These are phyloP conservation scores for Thalassiosira sp. DNA, from an alignment of 352 stramenopile species.

Conservation along the genomic window DNA sequence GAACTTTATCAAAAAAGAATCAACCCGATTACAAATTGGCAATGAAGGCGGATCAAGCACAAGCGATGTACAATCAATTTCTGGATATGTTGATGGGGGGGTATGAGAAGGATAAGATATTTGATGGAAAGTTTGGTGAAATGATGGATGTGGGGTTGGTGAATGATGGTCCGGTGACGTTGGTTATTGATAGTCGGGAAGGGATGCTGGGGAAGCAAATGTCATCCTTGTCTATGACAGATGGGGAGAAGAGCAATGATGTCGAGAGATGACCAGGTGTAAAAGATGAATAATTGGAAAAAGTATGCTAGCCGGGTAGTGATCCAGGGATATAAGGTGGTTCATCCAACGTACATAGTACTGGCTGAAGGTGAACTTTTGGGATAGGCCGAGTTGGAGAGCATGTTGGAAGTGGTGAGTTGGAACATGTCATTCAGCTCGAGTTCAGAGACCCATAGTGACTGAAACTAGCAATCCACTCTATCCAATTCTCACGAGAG, in stretches of 20 bases:
- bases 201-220: conserved; percentile 23
- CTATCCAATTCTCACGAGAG: no score
- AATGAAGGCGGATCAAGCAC: conserved; percentile 75
- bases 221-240: conserved; percentile 5
- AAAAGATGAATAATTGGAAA: no score
- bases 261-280: neutral
- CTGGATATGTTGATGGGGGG: conserved; percentile 65
- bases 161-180: conserved; percentile 84
- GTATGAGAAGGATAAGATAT: conserved; percentile 74
- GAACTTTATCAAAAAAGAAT: conserved; percentile 79
- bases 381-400: no score
- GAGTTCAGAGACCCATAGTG: no score
- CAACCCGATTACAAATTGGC: conserved; percentile 81
- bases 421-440: no score
- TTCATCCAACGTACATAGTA: no score
- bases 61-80: conserved; percentile 74
- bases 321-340: no score
- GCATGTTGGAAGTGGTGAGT: no score
- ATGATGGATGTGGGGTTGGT: conserved; percentile 84
- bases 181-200: conserved; percentile 79
- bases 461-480: no score
- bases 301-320: no score
- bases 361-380: no score
- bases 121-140: conserved; percentile 79
- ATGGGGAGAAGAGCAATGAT: neutral